Conservation (phyloP, 345 rosid species). For the Viola odorata region DNA sequence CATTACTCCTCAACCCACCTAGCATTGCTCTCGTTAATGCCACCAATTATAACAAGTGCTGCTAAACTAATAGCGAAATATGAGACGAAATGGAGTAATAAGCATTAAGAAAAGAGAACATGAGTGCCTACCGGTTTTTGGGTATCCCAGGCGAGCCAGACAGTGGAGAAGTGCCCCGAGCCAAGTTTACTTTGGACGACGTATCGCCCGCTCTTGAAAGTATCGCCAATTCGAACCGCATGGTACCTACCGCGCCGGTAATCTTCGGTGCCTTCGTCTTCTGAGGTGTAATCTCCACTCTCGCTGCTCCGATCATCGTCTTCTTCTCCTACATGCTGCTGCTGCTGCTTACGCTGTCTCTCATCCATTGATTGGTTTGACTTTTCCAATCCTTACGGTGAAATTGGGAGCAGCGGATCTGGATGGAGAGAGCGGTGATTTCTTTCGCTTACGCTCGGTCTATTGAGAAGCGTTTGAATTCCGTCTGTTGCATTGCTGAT, state of each 20-base stretch:
- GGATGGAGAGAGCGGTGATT: too few relatives aligned
- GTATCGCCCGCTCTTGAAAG: constrained; percentile 57
- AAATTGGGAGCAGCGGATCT: too few relatives aligned
- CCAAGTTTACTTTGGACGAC: constrained; percentile 68
- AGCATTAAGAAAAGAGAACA: not conserved
- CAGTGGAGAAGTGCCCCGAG: constrained; percentile 84
- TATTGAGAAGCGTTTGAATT: too few relatives aligned
- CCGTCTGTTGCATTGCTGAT: too few relatives aligned
- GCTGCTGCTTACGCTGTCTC: constrained; percentile 11
- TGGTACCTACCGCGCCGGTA: constrained; percentile 71
- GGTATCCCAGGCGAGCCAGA: constrained; percentile 78
- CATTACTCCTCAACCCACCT: too few relatives aligned
- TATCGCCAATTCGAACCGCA: constrained; percentile 57
- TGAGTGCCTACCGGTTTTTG: constrained; percentile 32
- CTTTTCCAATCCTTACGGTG: too few relatives aligned
- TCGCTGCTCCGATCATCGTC: constrained; percentile 41
- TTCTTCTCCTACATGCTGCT: constrained; percentile 5
- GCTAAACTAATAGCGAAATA: too few relatives aligned
- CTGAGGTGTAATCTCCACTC: constrained; percentile 55
- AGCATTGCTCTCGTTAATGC: too few relatives aligned
- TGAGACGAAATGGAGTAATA: too few relatives aligned
- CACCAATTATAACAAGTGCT: too few relatives aligned
- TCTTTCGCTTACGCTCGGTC: too few relatives aligned
- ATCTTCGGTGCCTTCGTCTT: constrained; percentile 73
- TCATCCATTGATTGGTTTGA: constrained; percentile 26